Base-by-base conservation (phyloP, 148 eudicot genomes). In the Spergularia marina region DNA sequence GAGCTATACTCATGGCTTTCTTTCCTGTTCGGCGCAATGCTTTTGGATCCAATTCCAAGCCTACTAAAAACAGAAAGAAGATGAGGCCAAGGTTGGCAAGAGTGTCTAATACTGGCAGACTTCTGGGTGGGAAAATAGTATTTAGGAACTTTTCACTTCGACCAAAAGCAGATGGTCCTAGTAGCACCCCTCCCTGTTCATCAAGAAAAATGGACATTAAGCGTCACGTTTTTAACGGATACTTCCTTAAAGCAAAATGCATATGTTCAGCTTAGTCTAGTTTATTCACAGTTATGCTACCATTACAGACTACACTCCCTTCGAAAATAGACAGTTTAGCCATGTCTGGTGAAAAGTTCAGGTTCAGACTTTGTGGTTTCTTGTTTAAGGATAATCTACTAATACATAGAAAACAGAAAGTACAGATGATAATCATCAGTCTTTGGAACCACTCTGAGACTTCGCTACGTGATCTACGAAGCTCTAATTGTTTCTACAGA, bases 151-250 rank as follows among this genome's bases (percentile, higher is more conserved):
- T 67, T 69, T 75, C 66, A 77, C 77, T 92, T 14, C 89, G 92
- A 44, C 97, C 97, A 39, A 92, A 18, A 61, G 93, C 97, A 18
- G 97, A 92, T 60, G 97, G 97, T 23, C 97, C 97, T 6, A 92
- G 84, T 63, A 92, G 77, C 40, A 92, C 65, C 16, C 97, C 97
- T 70, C 93, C 97, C 97, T 92, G 89, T 71, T 57, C 76, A 80
- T 41, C 25, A 55, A 68, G 39, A 15, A 30, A 70, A 44, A 16
- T 30, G 17, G 4, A 13, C 51, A 78, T 15, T 30, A 56, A 56
- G 59, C n/a, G 67, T 73, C 7, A 72, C 18, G 4, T 4, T 39
- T 23, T 44, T 14, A 0, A 25, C 59, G 41, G 20, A 67, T 17
- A 44, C 44, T 23, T 36, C 18, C 52, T 30, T 40, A 0, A 30